Conservation (phyloP, 2,329 filamentous ascomycete species). For the Aspergillus neoniger region DNA sequence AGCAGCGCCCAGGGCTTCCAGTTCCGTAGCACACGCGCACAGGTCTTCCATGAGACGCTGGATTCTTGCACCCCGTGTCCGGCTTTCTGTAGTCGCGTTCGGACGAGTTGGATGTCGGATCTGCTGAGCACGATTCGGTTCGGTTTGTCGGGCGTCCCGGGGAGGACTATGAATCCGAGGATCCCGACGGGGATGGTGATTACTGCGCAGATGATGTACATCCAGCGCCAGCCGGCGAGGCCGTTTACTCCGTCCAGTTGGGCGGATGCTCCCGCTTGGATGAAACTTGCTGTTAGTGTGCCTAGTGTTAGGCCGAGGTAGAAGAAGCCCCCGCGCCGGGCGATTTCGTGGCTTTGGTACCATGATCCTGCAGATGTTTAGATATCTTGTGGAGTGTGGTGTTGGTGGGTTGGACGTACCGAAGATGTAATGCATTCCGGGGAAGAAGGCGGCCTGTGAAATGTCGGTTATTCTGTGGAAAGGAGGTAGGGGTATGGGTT, state of each 20-base stretch:
- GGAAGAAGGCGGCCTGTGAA: constrained; percentile 39
- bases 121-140: constrained; percentile 52
- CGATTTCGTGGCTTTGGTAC: constrained; percentile 53
- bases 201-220: constrained; percentile 57
- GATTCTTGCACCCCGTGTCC: not conserved
- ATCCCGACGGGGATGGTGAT: constrained; percentile 59
- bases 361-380: constrained; percentile 38
- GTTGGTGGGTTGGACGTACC: constrained; percentile 21
- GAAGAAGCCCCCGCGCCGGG: constrained; percentile 54
- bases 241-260: constrained; percentile 49
- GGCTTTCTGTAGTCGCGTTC: constrained; percentile 44
- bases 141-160: constrained; percentile 54
- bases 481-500: not conserved
- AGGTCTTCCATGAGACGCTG: constrained; percentile 30
- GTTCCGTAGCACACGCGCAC: constrained; percentile 41
- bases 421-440: constrained; percentile 39
- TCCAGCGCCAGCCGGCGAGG: constrained; percentile 57
- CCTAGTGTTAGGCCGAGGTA: constrained; percentile 56
- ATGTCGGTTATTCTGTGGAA: not conserved
- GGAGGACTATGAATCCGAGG: constrained; percentile 54
- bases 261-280: constrained; percentile 48
- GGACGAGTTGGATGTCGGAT: constrained; percentile 51
- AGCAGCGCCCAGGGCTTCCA: constrained; percentile 56
- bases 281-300: constrained; percentile 55
- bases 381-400: too few species aligned